Percentiles rank a stretch among this genome's conserved stretches.
phyloP scores from a whole-genome alignment of 2,329 filamentous ascomycete genomes.

The Trichoderma pleuroti region DNA sequence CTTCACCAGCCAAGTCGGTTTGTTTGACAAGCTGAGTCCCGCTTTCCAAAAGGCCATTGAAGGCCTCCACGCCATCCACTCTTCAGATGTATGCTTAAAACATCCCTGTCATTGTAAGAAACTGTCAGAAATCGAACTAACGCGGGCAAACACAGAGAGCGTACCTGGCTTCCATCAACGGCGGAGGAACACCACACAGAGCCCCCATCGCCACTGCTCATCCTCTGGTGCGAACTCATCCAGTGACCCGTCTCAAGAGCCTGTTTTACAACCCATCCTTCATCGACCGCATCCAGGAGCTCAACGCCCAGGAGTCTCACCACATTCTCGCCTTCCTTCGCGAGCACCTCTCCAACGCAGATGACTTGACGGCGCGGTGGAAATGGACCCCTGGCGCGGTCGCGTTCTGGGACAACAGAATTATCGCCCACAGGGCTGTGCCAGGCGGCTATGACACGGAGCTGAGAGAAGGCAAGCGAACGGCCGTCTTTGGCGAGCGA shows the following conservation, averaged over 20 bases:
- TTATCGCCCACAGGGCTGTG: slow-evolving; percentile 17
- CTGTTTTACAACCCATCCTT: slow-evolving; percentile 18
- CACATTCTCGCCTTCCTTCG: slow-evolving; percentile 19
- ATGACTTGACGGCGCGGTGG: slow-evolving; percentile 17
- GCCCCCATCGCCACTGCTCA: slow-evolving; percentile 15
- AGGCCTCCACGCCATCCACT: slow-evolving; percentile 15
- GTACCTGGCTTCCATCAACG: slow-evolving; percentile 18
- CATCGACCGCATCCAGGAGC: slow-evolving; percentile 17
- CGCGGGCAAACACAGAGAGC: background rate
- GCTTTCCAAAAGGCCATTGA: slow-evolving; percentile 17
- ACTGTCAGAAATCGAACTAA: background rate
- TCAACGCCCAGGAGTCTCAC: slow-evolving; percentile 17
- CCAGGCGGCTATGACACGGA: slow-evolving; percentile 16
- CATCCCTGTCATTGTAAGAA: background rate
- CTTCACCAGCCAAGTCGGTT: slow-evolving; percentile 14
- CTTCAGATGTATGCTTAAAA: slow-evolving; percentile 11
- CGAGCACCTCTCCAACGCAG: slow-evolving; percentile 17
- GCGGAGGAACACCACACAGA: slow-evolving; percentile 19
- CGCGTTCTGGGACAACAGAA: slow-evolving; percentile 19
- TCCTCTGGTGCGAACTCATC: slow-evolving; percentile 18
- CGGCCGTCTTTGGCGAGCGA: slow-evolving; percentile 15
- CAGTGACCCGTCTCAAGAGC: slow-evolving; percentile 16
- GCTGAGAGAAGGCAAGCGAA: slow-evolving; percentile 18
- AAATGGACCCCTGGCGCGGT: slow-evolving; percentile 19
- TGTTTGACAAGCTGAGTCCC: slow-evolving; percentile 17